phyloP scores from a whole-genome alignment of 2,329 filamentous ascomycete species.

The Ascochyta pisi region DNA sequence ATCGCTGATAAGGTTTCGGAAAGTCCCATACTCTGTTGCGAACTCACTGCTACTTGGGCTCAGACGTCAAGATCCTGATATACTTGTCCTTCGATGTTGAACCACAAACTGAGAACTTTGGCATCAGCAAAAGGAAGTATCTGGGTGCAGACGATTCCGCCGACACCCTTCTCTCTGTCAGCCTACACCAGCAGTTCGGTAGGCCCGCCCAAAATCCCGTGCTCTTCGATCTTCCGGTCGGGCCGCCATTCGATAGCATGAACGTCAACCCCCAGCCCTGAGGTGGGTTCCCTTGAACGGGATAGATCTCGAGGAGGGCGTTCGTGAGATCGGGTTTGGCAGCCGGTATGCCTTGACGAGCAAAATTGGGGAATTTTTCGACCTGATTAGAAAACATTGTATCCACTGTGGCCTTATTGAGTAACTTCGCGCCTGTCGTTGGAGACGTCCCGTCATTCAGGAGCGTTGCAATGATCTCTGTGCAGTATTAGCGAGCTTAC shows the following conservation, averaged over 20 bases:
- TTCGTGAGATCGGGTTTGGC: slow-evolving; percentile 61
- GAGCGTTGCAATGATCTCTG: slow-evolving; percentile 66
- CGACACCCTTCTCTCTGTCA: slow-evolving; percentile 65
- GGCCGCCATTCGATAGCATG: slow-evolving; percentile 54
- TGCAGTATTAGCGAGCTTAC: slow-evolving; percentile 10
- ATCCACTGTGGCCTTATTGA: slow-evolving; percentile 64
- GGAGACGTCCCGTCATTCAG: slow-evolving; percentile 70
- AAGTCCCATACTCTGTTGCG: neutral
- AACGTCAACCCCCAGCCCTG: slow-evolving; percentile 71
- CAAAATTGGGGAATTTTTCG: slow-evolving; percentile 59
- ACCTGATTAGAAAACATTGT: slow-evolving; percentile 71
- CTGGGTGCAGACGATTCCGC: slow-evolving; percentile 43
- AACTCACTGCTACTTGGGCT: neutral
- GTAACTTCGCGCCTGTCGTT: slow-evolving; percentile 60
- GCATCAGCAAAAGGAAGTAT: slow-evolving; percentile 40
- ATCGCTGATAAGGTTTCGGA: too few relatives aligned
- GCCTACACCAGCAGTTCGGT: slow-evolving; percentile 68
- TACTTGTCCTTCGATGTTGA: slow-evolving; percentile 33
- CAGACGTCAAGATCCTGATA: slow-evolving; percentile 22
- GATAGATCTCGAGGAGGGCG: slow-evolving; percentile 58
- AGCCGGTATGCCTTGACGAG: slow-evolving; percentile 53
- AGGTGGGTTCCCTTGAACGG: slow-evolving; percentile 53
- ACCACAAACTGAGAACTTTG: slow-evolving; percentile 34
- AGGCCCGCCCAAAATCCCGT: slow-evolving; percentile 66
- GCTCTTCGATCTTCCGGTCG: slow-evolving; percentile 36